Evolutionary conservation across 176 grass and related monocot species (phyloP).

Genomic region (Carex pumila): DNA sequence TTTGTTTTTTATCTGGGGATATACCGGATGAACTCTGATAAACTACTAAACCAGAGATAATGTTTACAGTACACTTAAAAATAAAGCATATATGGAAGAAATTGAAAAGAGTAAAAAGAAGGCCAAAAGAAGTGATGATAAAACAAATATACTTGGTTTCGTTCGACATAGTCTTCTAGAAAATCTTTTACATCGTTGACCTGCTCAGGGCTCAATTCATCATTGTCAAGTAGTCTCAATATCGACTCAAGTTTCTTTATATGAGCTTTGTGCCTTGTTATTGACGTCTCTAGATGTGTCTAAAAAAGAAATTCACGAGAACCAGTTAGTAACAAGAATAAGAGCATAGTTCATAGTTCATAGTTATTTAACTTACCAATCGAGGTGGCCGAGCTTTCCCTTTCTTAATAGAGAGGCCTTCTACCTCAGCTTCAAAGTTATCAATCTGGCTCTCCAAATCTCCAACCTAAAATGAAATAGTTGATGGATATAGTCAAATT

Average conservation of each 20-base stretch:
- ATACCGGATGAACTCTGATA: not conserved
- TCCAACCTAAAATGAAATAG: constrained; percentile 54
- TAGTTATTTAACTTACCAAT: constrained; percentile 46
- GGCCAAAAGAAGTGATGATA: constrained; percentile 12
- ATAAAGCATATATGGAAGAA: not conserved
- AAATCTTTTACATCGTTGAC: constrained; percentile 98
- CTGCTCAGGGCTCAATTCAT: constrained; percentile 97
- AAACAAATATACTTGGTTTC: constrained; percentile 58
- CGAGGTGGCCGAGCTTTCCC: constrained; percentile 84
- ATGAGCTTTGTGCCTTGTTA: constrained; percentile 89
- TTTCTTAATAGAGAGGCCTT: constrained; percentile 97
- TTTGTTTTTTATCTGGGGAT: not conserved
- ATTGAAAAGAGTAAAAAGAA: constrained; percentile 10
- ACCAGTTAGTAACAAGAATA: not conserved
- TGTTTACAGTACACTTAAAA: not conserved
- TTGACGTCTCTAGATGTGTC: constrained; percentile 92
- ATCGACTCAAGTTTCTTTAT: constrained; percentile 97
- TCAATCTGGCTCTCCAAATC: constrained; percentile 98
- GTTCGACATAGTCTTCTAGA: constrained; percentile 97
- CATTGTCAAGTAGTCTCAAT: constrained; percentile 95
- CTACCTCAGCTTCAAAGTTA: constrained; percentile 93
- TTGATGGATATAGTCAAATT: constrained; percentile 8
- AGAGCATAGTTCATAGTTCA: not conserved
- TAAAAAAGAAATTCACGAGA: constrained; percentile 32
- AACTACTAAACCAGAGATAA: not conserved